Conservation (phyloP, 192 early-diverging fungal genomes). For the Podila horticola region DNA sequence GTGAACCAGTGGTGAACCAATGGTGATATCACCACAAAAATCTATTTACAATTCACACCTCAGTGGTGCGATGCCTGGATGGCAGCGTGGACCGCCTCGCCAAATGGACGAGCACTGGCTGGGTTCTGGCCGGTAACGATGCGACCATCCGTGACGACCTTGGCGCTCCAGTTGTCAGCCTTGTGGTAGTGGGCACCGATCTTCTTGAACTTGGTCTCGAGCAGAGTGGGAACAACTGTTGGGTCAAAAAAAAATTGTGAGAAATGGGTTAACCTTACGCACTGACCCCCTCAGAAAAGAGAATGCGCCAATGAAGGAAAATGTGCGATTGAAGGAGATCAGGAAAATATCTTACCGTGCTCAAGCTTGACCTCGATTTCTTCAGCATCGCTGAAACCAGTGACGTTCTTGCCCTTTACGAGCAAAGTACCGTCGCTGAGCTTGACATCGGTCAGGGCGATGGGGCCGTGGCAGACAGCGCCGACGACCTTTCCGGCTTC, state of each 20-base stretch:
- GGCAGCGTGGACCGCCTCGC: slow-evolving; percentile 44
- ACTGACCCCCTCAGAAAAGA: slow-evolving; percentile 42
- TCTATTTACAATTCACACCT: neutral
- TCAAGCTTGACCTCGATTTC: slow-evolving; percentile 62
- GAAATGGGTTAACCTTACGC: slow-evolving; percentile 9
- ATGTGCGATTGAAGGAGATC: neutral
- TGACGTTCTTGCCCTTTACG: slow-evolving; percentile 71
- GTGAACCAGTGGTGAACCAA: too few species aligned
- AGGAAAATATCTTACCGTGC: slow-evolving; percentile 11
- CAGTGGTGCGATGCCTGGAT: slow-evolving; percentile 8
- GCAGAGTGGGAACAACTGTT: slow-evolving; percentile 24
- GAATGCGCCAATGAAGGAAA: neutral
- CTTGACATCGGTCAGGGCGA: slow-evolving; percentile 70
- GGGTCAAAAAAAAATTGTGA: slow-evolving; percentile 21
- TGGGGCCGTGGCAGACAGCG: slow-evolving; percentile 73
- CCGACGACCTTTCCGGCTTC: slow-evolving; percentile 61
- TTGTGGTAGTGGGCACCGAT: slow-evolving; percentile 68
- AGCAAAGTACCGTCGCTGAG: slow-evolving; percentile 68
- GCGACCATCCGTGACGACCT: slow-evolving; percentile 66
- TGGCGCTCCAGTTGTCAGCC: slow-evolving; percentile 62
- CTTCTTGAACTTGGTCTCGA: slow-evolving; percentile 44
- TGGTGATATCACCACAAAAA: neutral
- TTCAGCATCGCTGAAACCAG: slow-evolving; percentile 78
- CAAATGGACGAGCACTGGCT: slow-evolving; percentile 60
- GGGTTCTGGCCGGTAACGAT: slow-evolving; percentile 80